Base-by-base conservation (phyloP, 1,284 basidiomycete species). In the Phylloboletellus chloephorus region DNA sequence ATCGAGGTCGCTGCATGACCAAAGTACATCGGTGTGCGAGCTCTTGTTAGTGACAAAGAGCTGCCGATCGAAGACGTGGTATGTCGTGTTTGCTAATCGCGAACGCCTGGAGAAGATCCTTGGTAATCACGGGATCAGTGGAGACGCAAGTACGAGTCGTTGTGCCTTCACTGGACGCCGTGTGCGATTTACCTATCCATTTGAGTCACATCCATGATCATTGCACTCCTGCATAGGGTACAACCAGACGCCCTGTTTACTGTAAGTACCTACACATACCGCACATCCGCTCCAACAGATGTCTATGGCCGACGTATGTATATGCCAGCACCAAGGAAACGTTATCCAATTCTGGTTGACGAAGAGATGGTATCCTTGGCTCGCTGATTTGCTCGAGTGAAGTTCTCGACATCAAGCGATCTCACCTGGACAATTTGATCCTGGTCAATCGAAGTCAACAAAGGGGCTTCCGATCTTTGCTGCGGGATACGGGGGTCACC, bases 381-480 rank as follows among this genome's bases (percentile, higher is more conserved):
- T 86, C 10, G 82, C 76, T 0, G 74, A 79, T 52, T 86, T 80
- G 76, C 67, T 85, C 6, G 80, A 85, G 57, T 85, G 29, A 76
- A 80, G 58, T 67, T 79, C 17, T 85, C 82, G 82, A 76, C 74
- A 2, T 73, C 74, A 6, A 67, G 76, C 1, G 70, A 58, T 3
- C 65, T 79, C 7, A 66, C 56, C 2, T 57, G 58, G 3, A 50
- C 56, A 5, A 74, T 17, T 3, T 42, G 39, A 15, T 56, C 66
- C n/a, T 85, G 79, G 81, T 54, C 67, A 25, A 72, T 83, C 11
- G 69, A 61, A 3, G 66, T 83, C 11, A 52, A 52, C 32, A 51
- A 67, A 41, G 65, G 68, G 72, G 2, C 21, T 35, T 71, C 67
- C 2, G 52, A 62, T 87, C 7, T 69, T 83, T 39, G 81, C 82